phyloP scores from a whole-genome alignment of 148 eudicot species.

The Amaranthus cruentus region DNA sequence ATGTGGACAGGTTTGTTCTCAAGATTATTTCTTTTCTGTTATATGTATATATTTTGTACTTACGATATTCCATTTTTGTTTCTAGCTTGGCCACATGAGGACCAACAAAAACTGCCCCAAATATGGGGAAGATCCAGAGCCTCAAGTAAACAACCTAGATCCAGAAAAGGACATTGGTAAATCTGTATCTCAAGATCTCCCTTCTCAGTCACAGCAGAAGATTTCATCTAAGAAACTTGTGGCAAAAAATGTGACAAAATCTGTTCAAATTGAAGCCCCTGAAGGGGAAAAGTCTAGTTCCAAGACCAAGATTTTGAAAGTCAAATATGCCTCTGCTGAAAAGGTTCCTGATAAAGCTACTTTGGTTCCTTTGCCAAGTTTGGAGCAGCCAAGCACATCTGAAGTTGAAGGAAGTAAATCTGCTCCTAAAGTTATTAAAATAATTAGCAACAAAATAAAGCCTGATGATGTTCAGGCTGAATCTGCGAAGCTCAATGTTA shows the following conservation, averaged over 20 bases:
- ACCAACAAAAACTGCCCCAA: constrained; percentile 94
- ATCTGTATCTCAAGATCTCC: constrained; percentile 39
- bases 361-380: constrained; percentile 39
- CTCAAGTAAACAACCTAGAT: constrained; percentile 49
- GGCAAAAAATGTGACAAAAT: constrained; percentile 20
- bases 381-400: constrained; percentile 52
- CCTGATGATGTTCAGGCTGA: constrained; percentile 57
- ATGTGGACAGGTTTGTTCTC: constrained; percentile 80
- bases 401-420: constrained; percentile 61
- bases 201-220: constrained; percentile 29
- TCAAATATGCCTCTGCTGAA: constrained; percentile 63
- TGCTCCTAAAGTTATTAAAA: constrained; percentile 60
- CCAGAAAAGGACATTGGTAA: constrained; percentile 47
- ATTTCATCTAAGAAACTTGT: constrained; percentile 26
- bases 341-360: constrained; percentile 52
- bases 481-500: constrained; percentile 53
- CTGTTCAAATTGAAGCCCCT: constrained; percentile 39
- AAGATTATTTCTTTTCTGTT: constrained; percentile 1
- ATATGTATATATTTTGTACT: constrained; percentile 4
- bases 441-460: constrained; percentile 63
- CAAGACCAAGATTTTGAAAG: constrained; percentile 75
- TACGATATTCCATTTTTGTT: constrained; percentile 10
- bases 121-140: constrained; percentile 68
- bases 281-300: constrained; percentile 60
- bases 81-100: constrained; percentile 94